Conservation (phyloP, 2,329 filamentous ascomycete genomes). For the Chrysoporthe puriensis region DNA sequence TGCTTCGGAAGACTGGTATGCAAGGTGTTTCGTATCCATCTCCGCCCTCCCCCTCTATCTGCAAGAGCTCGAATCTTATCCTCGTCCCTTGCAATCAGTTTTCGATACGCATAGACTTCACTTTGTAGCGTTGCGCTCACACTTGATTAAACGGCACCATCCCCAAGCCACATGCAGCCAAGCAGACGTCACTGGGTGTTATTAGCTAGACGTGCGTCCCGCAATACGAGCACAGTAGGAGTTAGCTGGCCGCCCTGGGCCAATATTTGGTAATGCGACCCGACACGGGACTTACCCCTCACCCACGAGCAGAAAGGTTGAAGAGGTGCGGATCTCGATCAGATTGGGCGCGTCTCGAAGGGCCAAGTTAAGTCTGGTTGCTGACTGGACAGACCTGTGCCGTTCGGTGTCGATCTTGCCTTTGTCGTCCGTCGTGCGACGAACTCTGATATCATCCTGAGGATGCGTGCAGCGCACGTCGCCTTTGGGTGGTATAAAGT, state of each 20-base stretch:
- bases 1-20: too few relatives aligned
- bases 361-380: neutral
- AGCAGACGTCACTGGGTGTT: neutral
- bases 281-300: neutral
- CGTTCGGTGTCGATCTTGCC: slow-evolving; percentile 6
- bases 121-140: too few relatives aligned
- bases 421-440: neutral
- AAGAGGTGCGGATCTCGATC: slow-evolving; percentile 1
- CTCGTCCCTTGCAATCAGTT: too few relatives aligned
- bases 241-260: too few relatives aligned
- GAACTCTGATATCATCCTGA: slow-evolving; percentile 5
- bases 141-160: neutral
- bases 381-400: neutral
- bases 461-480: neutral
- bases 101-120: too few relatives aligned
- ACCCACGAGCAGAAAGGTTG: neutral
- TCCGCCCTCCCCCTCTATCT: too few relatives aligned
- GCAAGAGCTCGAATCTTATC: too few relatives aligned
- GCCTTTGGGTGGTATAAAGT: neutral
- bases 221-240: neutral
- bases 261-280: neutral
- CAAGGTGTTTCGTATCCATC: too few relatives aligned
- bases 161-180: neutral
- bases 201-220: neutral
- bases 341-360: neutral